A percentile compares a stretch with the other conserved stretches of the same genome.
These are phyloP conservation scores for Calonectria hawksworthii DNA, from an alignment of 2,329 filamentous ascomycete species.

Conservation along the genomic window DNA sequence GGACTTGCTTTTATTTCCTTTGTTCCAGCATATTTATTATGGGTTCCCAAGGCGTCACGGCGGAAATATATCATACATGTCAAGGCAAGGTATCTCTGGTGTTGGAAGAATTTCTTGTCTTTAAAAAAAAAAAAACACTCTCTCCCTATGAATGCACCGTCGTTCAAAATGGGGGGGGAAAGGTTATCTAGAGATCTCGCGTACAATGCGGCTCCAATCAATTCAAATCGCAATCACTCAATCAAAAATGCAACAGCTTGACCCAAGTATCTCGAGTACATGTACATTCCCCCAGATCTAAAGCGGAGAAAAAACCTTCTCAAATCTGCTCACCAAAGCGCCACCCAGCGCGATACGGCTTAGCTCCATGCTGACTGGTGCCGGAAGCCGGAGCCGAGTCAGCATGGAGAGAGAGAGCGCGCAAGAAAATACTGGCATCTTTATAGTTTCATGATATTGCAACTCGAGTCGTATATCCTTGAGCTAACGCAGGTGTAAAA, in stretches of 20 bases:
- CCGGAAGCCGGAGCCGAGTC: not conserved
- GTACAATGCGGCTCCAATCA: not conserved
- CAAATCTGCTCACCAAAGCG: slow-evolving; percentile 61
- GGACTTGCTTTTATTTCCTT: not conserved
- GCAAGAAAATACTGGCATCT: not conserved
- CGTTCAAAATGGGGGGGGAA: not conserved
- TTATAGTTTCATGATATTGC: not conserved
- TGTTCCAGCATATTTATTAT: not conserved
- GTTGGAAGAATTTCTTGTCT: not conserved
- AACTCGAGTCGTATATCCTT: not conserved
- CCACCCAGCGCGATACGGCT: slow-evolving; percentile 1
- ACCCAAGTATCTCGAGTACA: slow-evolving; percentile 49
- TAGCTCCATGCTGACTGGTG: slow-evolving; percentile 13
- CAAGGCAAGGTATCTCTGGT: not conserved
- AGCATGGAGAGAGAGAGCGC: not conserved
- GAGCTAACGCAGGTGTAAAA: not conserved
- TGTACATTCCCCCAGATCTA: slow-evolving; percentile 46
- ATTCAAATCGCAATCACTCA: not conserved
- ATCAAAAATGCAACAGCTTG: not conserved
- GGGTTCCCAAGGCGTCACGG: not conserved
- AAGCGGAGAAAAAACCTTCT: slow-evolving; percentile 61
- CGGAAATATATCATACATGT: not conserved
- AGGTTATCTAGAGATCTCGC: not conserved
- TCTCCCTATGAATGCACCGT: not conserved
- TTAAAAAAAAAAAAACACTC: too few species aligned